Evolutionary conservation across 2,329 filamentous ascomycete species (phyloP), one percentile per base, ranked within the genome.

Genomic region (Fusarium pseudoanthophilum): DNA sequence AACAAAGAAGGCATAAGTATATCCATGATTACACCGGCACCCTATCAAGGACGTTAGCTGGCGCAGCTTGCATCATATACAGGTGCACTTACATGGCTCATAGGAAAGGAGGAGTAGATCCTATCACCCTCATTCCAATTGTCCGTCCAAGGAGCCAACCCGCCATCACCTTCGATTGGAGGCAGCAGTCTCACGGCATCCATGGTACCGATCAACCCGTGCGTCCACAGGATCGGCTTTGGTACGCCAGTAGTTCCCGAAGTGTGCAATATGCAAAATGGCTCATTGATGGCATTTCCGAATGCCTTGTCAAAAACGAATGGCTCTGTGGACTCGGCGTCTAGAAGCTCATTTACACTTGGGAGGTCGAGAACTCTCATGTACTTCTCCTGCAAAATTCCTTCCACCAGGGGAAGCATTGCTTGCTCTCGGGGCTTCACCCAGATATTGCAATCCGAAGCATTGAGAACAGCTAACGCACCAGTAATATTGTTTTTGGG

Each of bases 171-270:
- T 2, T 82, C 75, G 1, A 72, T 71, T 14, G 77, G 75, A 0
- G 82, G 80, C 1, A 84, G 74, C 4, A 82, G 66, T 15, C 80
- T 75, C 4, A 83, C 73, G 1, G 81, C 80, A 71, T 86, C 83
- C 76, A 83, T 78, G 0, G 81, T 80, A 2, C 75, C 78, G 11
- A 80, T 76, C 32, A 80, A 55, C 1, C 69, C 77, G 66, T 85
- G 80, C 8, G 80, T 79, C 72, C 79, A 78, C 3, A 73, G 58
- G n/a, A 85, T 81, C 0, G 82, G 82, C 57, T 85, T 85, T 3
- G 83, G 83, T 0, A 83, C 62, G 5, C 84, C 84, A 5, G 84
- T 86, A 3, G 81, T 80, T 4, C 84, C 84, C 7, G 83, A 85
- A 0, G 84, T 85, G 55, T 85, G 84, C 2, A 84, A 60, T 32